Percentiles rank a stretch among this genome's conserved stretches.
phyloP scores from a whole-genome alignment of 1,284 basidiomycete species.

The Mycena sp. region DNA sequence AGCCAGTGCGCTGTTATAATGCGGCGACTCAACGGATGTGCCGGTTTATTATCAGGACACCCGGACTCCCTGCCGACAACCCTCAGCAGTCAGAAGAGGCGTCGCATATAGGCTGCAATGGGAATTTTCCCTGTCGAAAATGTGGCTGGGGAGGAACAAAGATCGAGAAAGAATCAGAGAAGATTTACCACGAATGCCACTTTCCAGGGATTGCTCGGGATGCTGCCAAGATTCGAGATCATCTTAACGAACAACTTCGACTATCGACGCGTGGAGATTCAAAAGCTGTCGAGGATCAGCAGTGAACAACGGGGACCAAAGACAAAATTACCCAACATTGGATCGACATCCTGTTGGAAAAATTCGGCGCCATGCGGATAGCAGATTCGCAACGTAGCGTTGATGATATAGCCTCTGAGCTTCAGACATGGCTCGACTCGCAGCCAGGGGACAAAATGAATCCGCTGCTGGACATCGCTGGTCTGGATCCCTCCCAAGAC shows the following conservation, averaged over 20 bases:
- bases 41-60: neutral
- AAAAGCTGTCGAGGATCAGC: slow-evolving; percentile 30
- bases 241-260: neutral
- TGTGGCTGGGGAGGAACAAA: slow-evolving; percentile 4
- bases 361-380: neutral
- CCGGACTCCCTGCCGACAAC: slow-evolving; percentile 5
- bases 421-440: slow-evolving; percentile 31
- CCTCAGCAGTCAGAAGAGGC: slow-evolving; percentile 16
- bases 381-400: slow-evolving; percentile 10
- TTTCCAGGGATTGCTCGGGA: neutral
- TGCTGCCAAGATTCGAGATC: neutral
- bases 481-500: too few relatives aligned
- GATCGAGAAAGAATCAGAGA: slow-evolving; percentile 1
- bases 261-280: neutral
- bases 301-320: slow-evolving; percentile 40
- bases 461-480: too few relatives aligned
- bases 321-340: slow-evolving; percentile 39
- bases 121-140: too few relatives aligned
- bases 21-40: neutral
- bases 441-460: slow-evolving; percentile 24
- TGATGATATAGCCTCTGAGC: slow-evolving; percentile 21
- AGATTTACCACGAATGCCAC: neutral
- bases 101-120: slow-evolving; percentile 8
- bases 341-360: slow-evolving; percentile 37
- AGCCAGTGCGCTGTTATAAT: neutral